Evolutionary conservation across 805 yeast genomes (phyloP).

Genomic region (Wickerhamiella parazyma): DNA sequence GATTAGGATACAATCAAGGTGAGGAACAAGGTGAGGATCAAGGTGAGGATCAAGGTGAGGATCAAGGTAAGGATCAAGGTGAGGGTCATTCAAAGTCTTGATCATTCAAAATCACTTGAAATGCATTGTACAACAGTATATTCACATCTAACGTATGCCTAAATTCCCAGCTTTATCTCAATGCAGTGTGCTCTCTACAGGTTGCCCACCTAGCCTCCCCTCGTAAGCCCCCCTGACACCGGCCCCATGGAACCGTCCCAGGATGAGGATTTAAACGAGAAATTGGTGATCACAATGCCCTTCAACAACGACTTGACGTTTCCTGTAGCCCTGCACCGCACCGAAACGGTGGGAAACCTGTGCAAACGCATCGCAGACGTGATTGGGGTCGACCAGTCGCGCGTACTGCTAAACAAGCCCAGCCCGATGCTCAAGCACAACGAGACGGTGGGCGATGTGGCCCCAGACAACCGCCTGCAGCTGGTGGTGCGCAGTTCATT

Average conservation of each 20-base stretch:
- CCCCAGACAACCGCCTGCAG: conserved; percentile 2
- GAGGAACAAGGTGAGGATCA: too few species aligned
- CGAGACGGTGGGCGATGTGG: neutral
- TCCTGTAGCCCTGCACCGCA: neutral
- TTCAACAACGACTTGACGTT: conserved; percentile 8
- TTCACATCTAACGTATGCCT: too few species aligned
- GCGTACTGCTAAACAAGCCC: neutral
- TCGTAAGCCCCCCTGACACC: neutral
- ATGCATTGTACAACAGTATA: too few species aligned
- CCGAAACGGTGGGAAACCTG: conserved; percentile 4
- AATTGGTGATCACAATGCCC: conserved; percentile 4
- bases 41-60: too few species aligned
- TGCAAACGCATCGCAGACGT: conserved; percentile 5
- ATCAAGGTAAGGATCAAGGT: too few species aligned
- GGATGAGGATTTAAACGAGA: neutral
- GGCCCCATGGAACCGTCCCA: neutral
- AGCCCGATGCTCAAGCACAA: neutral
- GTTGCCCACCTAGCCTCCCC: too few species aligned
- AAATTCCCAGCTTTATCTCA: too few species aligned
- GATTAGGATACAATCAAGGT: too few species aligned
- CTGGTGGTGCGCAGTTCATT: conserved; percentile 9
- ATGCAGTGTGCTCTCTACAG: too few species aligned
- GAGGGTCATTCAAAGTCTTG: too few species aligned
- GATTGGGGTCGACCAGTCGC: conserved; percentile 6
- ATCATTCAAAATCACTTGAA: too few species aligned